phyloP scores from a whole-genome alignment of 1,139 yeast species.

The Hyphopichia khmerensis region DNA sequence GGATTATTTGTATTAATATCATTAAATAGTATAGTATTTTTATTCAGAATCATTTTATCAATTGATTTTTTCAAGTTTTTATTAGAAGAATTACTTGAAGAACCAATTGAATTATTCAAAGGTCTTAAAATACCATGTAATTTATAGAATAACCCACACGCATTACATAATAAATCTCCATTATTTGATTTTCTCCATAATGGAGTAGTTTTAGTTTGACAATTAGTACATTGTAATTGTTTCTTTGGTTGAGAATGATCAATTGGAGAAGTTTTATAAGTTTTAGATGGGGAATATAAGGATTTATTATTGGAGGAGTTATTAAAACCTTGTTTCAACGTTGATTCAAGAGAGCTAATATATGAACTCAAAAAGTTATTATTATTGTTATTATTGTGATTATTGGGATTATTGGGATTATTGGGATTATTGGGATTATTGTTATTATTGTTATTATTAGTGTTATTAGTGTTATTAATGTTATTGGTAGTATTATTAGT shows the following conservation, averaged over 20 bases:
- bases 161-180: conserved; percentile 47
- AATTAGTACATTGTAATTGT: conserved; percentile 41
- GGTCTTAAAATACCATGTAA: conserved; percentile 49
- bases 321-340: conserved; percentile 28
- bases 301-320: conserved; percentile 3
- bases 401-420: background rate
- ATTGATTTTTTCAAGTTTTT: conserved; percentile 4
- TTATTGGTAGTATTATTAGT: conserved; percentile 11
- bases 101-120: conserved; percentile 18
- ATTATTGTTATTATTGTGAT: conserved; percentile 4
- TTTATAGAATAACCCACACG: conserved; percentile 48
- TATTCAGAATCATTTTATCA: conserved; percentile 23
- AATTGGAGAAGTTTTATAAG: conserved; percentile 4
- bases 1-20: conserved; percentile 11
- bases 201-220: conserved; percentile 48
- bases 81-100: conserved; percentile 7
- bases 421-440: conserved; percentile 9
- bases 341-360: conserved; percentile 39
- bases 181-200: conserved; percentile 47
- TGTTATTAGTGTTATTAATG: conserved; percentile 1
- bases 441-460: background rate
- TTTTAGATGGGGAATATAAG: conserved; percentile 14
- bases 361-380: conserved; percentile 38
- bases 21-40: conserved; percentile 24
- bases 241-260: conserved; percentile 15